These are phyloP conservation scores for Aspergillus hancockii DNA, from an alignment of 495 filamentous ascomycete genomes.

Conservation along the genomic window DNA sequence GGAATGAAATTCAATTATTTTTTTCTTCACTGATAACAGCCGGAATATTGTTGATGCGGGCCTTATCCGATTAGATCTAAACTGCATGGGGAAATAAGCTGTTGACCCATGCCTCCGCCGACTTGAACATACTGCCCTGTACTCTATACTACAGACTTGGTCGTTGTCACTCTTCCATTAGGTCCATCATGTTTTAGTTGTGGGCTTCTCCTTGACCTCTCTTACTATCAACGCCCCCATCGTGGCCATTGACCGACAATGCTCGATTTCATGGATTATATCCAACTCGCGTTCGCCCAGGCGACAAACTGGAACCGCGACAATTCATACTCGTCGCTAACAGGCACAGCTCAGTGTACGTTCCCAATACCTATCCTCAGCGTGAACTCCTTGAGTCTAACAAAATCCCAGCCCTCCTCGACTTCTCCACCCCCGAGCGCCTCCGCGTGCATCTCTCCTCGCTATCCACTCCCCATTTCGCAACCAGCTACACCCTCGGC, in stretches of 20 bases:
- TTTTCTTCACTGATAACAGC: constrained; percentile 45
- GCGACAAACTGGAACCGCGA: constrained; percentile 87
- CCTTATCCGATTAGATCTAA: constrained; percentile 41
- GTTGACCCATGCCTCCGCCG: neutral
- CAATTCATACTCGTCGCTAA: constrained; percentile 88
- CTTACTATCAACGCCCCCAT: neutral
- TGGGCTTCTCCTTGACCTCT: neutral
- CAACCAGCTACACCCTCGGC: constrained; percentile 84
- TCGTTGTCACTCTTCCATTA: neutral
- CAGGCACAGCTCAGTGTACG: constrained; percentile 79
- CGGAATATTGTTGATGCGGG: constrained; percentile 41
- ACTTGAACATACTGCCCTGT: neutral
- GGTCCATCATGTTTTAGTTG: neutral
- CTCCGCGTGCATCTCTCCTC: constrained; percentile 78
- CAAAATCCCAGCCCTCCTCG: constrained; percentile 64
- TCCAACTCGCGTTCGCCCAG: constrained; percentile 88
- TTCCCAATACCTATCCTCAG: neutral
- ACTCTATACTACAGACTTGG: neutral
- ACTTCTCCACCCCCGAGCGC: constrained; percentile 82
- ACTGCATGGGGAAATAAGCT: constrained; percentile 40
- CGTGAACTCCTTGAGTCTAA: neutral
- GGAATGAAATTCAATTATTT: constrained; percentile 24
- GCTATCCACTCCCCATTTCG: constrained; percentile 86
- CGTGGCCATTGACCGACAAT: constrained; percentile 49
- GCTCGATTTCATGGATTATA: constrained; percentile 98